Base-by-base conservation (phyloP, 164 flowering plant genomes). In the Euptelea pleiosperma region DNA sequence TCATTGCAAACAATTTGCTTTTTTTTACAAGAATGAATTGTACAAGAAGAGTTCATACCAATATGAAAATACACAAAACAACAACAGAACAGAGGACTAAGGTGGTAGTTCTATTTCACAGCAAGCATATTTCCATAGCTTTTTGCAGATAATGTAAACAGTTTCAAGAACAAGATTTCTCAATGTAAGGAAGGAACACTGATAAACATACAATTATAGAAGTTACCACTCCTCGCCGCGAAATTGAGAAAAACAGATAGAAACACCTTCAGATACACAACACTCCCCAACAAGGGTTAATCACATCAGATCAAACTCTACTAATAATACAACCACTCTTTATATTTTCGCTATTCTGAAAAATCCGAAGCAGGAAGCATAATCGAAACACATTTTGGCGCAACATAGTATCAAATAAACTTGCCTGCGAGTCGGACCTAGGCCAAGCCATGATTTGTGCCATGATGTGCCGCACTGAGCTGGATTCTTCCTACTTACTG, bases 401-500 rank as follows among this genome's bases (percentile, higher is more conserved):
- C 61, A 65, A 55, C 44, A 57, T 53, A 64, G 31, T 41, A 61
- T 26, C 9, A 35, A 55, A 26, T 33, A 62, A 57, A 70, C 70
- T 66, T 78, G 60, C 69, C 52, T 57, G 61, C 51, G n/a, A n/a
- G n/a, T n/a, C n/a, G n/a, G n/a, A n/a, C n/a, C n/a, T n/a, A n/a
- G n/a, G n/a, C n/a, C n/a, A n/a, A n/a, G n/a, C n/a, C n/a, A n/a
- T n/a, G n/a, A n/a, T n/a, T n/a, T n/a, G n/a, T n/a, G n/a, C n/a
- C n/a, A n/a, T n/a, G n/a, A n/a, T n/a, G n/a, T n/a, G n/a, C n/a
- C n/a, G n/a, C n/a, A n/a, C n/a, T n/a, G n/a, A n/a, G n/a, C n/a
- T n/a, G n/a, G n/a, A n/a, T 43, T 44, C 15, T 41, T 44, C 33
- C 72, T 80, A 81, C 65, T 81, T 82, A 61, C 62, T 78, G 72